Evolutionary conservation across 2,329 filamentous ascomycete genomes (phyloP).

Genomic region (Ophiostoma sp.): DNA sequence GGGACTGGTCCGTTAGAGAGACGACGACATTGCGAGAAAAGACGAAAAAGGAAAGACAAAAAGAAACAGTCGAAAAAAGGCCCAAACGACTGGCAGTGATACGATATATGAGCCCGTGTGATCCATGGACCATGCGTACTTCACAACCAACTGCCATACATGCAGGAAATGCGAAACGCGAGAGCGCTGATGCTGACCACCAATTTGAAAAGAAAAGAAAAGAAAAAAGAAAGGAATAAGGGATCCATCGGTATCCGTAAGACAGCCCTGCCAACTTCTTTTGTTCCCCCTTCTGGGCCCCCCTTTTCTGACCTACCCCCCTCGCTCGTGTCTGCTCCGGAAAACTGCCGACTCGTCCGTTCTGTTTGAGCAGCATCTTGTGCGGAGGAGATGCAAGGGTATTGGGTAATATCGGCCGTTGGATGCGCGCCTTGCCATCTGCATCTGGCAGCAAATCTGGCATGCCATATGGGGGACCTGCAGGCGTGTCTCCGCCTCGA

Average conservation of each 20-base stretch:
- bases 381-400: conserved; percentile 10
- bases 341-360: conserved; percentile 20
- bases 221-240: not conserved
- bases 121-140: not conserved
- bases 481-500: not conserved
- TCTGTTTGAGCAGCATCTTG: not conserved
- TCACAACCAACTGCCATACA: not conserved
- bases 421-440: not conserved
- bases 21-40: not conserved
- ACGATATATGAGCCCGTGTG: not conserved
- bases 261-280: conserved; percentile 9
- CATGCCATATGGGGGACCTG: conserved; percentile 1
- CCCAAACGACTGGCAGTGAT: not conserved
- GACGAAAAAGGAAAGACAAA: not conserved
- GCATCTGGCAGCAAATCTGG: conserved; percentile 4
- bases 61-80: not conserved
- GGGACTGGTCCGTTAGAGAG: not conserved
- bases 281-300: not conserved
- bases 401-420: conserved; percentile 15
- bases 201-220: not conserved
- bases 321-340: conserved; percentile 13
- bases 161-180: not conserved
- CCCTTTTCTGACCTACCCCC: conserved; percentile 4
- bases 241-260: not conserved
- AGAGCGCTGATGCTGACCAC: conserved; percentile 3